A percentile compares a stretch with the other conserved stretches of the same genome.
phyloP scores from a whole-genome alignment of 2,329 filamentous ascomycete species.

The Neoarthrinium moseri region DNA sequence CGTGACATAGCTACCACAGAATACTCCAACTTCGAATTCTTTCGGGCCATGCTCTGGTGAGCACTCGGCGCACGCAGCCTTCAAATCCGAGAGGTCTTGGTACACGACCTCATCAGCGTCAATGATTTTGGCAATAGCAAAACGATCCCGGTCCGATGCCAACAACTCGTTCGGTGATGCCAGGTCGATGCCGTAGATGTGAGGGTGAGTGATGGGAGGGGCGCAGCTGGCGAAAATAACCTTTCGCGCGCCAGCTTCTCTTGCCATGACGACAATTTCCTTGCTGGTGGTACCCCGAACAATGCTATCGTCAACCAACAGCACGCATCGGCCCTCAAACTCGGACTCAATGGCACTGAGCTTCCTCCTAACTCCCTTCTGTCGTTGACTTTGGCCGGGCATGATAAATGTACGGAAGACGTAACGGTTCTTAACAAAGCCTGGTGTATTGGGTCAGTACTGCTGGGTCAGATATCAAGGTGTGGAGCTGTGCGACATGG shows the following conservation, averaged over 20 bases:
- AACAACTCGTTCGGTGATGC: constrained; percentile 25
- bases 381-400: constrained; percentile 72
- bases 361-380: constrained; percentile 88
- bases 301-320: constrained; percentile 87
- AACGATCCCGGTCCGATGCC: constrained; percentile 15
- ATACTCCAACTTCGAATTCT: constrained; percentile 87
- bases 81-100: constrained; percentile 76
- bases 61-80: constrained; percentile 72
- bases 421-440: constrained; percentile 72
- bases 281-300: constrained; percentile 81
- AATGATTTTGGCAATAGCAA: constrained; percentile 47
- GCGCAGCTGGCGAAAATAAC: constrained; percentile 83
- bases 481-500: background rate
- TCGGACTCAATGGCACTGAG: constrained; percentile 83
- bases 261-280: constrained; percentile 78
- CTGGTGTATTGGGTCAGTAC: constrained; percentile 71
- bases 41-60: constrained; percentile 56
- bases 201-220: constrained; percentile 79
- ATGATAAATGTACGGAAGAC: constrained; percentile 77
- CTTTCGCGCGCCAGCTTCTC: constrained; percentile 77
- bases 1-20: constrained; percentile 85
- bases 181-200: constrained; percentile 65
- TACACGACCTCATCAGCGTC: constrained; percentile 76
- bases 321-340: constrained; percentile 76
- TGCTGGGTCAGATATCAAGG: constrained; percentile 52